Evolutionary conservation across 2,329 filamentous ascomycete species (phyloP), one percentile per base, ranked within the genome.

Genomic region (Aspergillus unguis): DNA sequence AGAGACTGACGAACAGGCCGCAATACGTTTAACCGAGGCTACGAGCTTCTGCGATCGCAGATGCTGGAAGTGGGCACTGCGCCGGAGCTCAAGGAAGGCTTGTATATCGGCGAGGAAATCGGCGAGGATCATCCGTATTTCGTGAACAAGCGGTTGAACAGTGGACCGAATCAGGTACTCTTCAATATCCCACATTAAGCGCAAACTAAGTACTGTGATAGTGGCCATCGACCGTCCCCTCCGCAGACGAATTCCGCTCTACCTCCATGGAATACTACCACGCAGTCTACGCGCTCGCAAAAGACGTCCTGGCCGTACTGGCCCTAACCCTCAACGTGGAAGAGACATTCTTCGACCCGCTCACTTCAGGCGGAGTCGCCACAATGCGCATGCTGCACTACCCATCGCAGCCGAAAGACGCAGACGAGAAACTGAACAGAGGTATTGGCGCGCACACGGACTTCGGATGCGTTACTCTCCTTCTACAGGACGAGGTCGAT

Each of bases 361-460:
- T 73, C 28, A 66, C 65, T 0, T 54, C 61, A 2, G 65, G 65
- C 7, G 68, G 72, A 0, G 68, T 75, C 11, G 73, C 74, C 0
- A 74, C 69, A 8, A 71, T 76, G 65, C 64, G 74, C 7, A 63
- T 72, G 37, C 61, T 76, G n/a, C 73, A 76, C 52, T 76, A 76
- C 56, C 74, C 72, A 0, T 64, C 67, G 0, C 71, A 74, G 46
- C 69, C 71, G 1, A 65, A 67, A 1, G 68, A 74, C 27, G 62
- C 62, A 17, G 70, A 74, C 8, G 64, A 66, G 44, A 66, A 60
- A 40, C 58, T 72, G 28, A 71, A 66, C 11, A 60, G 72, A 1
- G 74, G 74, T 0, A 72, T 75, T 26, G 73, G 74, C 1, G 74
- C 74, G 1, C 74, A 76, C 48, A 75, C 70, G 0, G 74, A 76